Percentiles rank a stretch among this genome's conserved stretches.
phyloP scores from a whole-genome alignment of 2,329 filamentous ascomycete species.

The Ophiostoma perfectum region DNA sequence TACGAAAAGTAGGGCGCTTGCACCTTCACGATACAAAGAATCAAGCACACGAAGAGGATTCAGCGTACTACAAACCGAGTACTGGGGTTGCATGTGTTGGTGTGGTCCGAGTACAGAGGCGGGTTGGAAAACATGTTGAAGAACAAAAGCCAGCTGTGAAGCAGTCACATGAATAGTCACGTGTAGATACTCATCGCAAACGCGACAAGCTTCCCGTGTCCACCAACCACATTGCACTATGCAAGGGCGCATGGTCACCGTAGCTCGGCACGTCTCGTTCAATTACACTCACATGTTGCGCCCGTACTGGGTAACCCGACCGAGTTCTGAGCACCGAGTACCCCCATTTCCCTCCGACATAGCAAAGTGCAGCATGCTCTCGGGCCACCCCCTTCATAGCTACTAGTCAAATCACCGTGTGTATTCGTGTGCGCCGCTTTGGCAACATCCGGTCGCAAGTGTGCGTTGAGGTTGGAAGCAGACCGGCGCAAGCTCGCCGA shows the following conservation, averaged over 20 bases:
- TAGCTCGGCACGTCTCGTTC: neutral
- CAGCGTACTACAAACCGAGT: no score
- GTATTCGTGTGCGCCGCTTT: neutral
- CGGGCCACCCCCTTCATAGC: neutral
- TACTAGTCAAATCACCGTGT: neutral
- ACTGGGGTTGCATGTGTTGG: no score
- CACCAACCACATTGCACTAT: conserved; percentile 3
- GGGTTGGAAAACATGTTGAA: no score
- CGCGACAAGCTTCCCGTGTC: conserved; percentile 4
- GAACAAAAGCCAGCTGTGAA: neutral
- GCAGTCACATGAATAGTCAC: neutral
- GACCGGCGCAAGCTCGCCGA: neutral
- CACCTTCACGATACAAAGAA: no score
- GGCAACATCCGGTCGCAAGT: neutral
- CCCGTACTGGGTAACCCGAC: neutral
- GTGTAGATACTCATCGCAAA: neutral
- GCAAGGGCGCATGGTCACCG: neutral
- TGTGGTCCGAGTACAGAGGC: no score
- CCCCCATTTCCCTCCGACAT: neutral
- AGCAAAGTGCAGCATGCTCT: neutral
- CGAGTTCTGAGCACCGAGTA: neutral
- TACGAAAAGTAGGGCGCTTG: neutral
- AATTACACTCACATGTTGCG: neutral
- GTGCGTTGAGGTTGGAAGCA: neutral
- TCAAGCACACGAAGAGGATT: no score